Evolutionary conservation across 768 basidiomycete species (phyloP).

Genomic region (Termitomyces sp.): DNA sequence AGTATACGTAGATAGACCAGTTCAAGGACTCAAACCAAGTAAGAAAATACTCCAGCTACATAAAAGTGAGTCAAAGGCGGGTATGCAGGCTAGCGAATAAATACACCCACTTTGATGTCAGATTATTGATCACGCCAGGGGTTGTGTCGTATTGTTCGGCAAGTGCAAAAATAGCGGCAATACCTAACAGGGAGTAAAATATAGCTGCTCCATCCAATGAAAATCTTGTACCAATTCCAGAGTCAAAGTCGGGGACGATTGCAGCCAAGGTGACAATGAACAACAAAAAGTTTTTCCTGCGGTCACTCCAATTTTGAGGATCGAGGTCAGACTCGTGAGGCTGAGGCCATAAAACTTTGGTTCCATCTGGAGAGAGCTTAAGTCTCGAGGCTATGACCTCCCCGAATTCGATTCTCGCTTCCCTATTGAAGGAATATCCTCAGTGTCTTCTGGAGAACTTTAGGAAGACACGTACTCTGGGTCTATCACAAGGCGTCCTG

Average conservation of each 20-base stretch:
- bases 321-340: constrained; percentile 32
- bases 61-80: neutral
- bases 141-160: constrained; percentile 48
- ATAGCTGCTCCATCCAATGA: neutral
- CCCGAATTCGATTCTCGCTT: constrained; percentile 52
- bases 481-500: constrained; percentile 54
- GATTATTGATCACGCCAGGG: constrained; percentile 45
- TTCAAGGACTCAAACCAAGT: constrained; percentile 24
- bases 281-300: constrained; percentile 42
- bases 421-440: constrained; percentile 23
- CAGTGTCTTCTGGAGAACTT: neutral
- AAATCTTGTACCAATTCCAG: constrained; percentile 36
- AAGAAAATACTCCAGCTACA: constrained; percentile 53
- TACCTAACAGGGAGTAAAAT: constrained; percentile 24
- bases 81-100: neutral
- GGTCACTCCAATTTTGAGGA: constrained; percentile 41
- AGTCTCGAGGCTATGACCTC: constrained; percentile 41
- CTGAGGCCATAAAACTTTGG: constrained; percentile 57
- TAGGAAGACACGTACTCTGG: constrained; percentile 34
- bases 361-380: constrained; percentile 46
- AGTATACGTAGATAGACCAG: neutral
- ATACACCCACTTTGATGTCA: constrained; percentile 40
- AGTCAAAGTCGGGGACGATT: constrained; percentile 57
- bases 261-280: constrained; percentile 50
- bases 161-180: constrained; percentile 52